Conservation (phyloP, 768 basidiomycete genomes). For the Tulasnella sp. region DNA sequence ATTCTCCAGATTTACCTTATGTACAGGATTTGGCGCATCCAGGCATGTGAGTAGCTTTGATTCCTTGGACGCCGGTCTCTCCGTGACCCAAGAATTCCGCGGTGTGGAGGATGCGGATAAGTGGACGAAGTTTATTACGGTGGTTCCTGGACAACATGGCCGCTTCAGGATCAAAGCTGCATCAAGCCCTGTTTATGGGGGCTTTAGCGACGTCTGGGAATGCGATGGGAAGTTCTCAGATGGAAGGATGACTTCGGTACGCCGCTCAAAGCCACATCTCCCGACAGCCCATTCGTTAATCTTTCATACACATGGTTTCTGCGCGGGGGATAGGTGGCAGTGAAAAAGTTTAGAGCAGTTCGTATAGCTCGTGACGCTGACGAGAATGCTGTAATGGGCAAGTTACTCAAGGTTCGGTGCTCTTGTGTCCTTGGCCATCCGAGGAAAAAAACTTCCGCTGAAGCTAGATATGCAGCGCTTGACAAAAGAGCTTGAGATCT, state of each 20-base stretch:
- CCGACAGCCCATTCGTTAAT: too few relatives aligned
- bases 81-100: too few relatives aligned
- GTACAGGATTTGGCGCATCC: too few relatives aligned
- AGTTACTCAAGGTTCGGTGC: conserved; percentile 20
- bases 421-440: too few relatives aligned
- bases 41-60: too few relatives aligned
- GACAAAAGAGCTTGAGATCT: neutral
- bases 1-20: too few relatives aligned
- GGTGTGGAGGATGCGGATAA: neutral
- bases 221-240: neutral
- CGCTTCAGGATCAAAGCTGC: neutral
- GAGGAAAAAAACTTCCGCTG: too few relatives aligned
- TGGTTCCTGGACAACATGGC: neutral
- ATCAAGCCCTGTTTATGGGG: neutral
- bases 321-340: conserved; percentile 16
- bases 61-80: too few relatives aligned
- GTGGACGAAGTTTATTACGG: neutral
- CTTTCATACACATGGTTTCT: too few relatives aligned
- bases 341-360: conserved; percentile 16
- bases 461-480: too few relatives aligned
- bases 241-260: too few relatives aligned
- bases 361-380: neutral
- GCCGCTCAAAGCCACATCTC: too few relatives aligned
- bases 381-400: neutral
- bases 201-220: conserved; percentile 24